Conservation (phyloP, 1,139 yeast genomes). For the Nakaseomyces glabratus region DNA sequence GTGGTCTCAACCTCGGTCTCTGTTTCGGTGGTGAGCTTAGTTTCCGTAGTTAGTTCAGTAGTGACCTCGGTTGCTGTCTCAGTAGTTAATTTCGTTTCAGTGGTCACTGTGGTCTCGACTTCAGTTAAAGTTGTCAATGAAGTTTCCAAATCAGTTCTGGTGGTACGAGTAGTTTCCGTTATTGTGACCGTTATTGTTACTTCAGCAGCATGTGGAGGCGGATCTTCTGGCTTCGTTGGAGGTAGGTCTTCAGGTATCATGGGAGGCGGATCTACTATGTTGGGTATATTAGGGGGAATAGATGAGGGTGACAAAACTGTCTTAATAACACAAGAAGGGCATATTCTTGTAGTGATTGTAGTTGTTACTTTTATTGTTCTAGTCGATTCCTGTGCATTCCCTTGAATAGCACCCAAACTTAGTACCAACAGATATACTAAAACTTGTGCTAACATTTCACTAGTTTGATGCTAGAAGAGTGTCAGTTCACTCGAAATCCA, state of each 20-base stretch:
- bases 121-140: neutral
- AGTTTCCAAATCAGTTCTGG: slow-evolving; percentile 2
- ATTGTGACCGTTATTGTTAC: neutral
- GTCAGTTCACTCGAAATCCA: no score
- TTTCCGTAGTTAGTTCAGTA: neutral
- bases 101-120: slow-evolving; percentile 1
- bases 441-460: no score
- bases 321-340: neutral
- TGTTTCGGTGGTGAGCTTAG: neutral
- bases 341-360: slow-evolving; percentile 1
- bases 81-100: slow-evolving; percentile 1
- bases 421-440: no score
- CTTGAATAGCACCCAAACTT: no score
- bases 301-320: neutral
- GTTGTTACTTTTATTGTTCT: neutral
- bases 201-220: neutral
- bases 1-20: no score
- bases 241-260: neutral
- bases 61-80: neutral
- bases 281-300: neutral
- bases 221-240: neutral
- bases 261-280: neutral
- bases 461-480: no score
- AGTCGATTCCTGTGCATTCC: slow-evolving; percentile 1
- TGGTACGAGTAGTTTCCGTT: slow-evolving; percentile 1